Evolutionary conservation across 2,329 filamentous ascomycete genomes (phyloP).

Genomic region (Didymella pinodella): DNA sequence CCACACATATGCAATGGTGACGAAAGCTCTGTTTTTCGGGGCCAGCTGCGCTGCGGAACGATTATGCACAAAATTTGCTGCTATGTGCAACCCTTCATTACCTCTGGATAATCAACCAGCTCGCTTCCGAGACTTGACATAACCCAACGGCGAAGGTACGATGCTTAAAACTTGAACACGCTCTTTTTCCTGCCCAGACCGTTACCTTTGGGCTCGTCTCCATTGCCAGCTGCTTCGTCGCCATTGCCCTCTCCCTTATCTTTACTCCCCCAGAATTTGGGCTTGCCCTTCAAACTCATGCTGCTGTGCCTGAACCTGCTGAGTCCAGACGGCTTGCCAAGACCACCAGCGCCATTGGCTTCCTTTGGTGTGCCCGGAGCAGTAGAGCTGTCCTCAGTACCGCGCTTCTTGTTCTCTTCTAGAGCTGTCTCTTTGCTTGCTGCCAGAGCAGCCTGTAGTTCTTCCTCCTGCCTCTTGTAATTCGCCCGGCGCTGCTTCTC

Average conservation of each 20-base stretch:
- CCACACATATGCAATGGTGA: not conserved
- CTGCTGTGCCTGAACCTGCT: constrained; percentile 74
- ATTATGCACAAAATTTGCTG: not conserved
- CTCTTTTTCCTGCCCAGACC: constrained; percentile 77
- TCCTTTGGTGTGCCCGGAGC: constrained; percentile 20
- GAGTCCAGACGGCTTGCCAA: constrained; percentile 54
- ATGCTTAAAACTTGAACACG: constrained; percentile 50
- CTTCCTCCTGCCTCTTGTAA: constrained; percentile 67
- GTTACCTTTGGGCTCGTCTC: constrained; percentile 62
- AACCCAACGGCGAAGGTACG: not conserved
- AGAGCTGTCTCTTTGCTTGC: constrained; percentile 70
- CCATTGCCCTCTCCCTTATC: constrained; percentile 44
- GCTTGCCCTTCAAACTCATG: constrained; percentile 81
- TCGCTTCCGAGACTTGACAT: not conserved
- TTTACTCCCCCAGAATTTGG: constrained; percentile 68
- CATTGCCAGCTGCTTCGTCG: constrained; percentile 16
- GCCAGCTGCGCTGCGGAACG: not conserved
- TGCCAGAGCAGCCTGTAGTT: constrained; percentile 70
- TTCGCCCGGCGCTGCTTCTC: constrained; percentile 62
- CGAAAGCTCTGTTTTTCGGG: not conserved
- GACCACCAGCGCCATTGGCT: constrained; percentile 51
- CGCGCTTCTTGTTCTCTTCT: constrained; percentile 51
- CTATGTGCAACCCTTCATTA: not conserved
- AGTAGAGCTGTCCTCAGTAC: constrained; percentile 14
- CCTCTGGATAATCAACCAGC: not conserved